Evolutionary conservation across 1,284 basidiomycete species (phyloP).

Genomic region (Cutaneotrichosporon mucoides): DNA sequence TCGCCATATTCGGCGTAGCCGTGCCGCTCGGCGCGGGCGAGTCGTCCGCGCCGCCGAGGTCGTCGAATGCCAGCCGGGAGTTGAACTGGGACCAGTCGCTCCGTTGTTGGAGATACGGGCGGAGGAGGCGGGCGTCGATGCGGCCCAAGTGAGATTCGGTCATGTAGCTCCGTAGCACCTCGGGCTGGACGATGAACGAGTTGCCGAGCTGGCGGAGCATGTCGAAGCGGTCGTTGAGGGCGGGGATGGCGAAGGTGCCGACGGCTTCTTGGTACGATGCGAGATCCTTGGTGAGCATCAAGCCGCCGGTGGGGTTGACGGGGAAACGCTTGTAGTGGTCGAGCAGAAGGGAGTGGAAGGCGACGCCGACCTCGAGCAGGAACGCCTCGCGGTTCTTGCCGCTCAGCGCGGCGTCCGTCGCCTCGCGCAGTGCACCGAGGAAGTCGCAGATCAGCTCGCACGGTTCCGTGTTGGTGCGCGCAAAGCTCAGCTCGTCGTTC

Average conservation of each 20-base stretch:
- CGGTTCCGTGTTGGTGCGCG: constrained; percentile 91
- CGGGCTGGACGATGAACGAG: constrained; percentile 89
- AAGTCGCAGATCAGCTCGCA: constrained; percentile 83
- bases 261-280: constrained; percentile 95
- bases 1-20: constrained; percentile 3
- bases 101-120: constrained; percentile 85
- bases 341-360: constrained; percentile 90
- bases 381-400: constrained; percentile 91
- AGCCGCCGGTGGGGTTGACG: constrained; percentile 90
- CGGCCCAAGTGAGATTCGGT: constrained; percentile 85
- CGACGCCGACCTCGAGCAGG: constrained; percentile 86
- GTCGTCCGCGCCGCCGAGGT: constrained; percentile 10
- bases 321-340: constrained; percentile 96
- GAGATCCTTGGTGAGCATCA: constrained; percentile 97
- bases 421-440: constrained; percentile 73
- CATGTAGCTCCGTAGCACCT: constrained; percentile 88
- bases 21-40: neutral
- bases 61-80: constrained; percentile 39
- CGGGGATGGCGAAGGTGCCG: constrained; percentile 70
- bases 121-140: constrained; percentile 79
- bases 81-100: constrained; percentile 63
- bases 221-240: constrained; percentile 91
- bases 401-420: constrained; percentile 67
- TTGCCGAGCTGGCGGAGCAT: constrained; percentile 98
- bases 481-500: constrained; percentile 92